Evolutionary conservation across 1,139 yeast species (phyloP), one percentile per base, ranked within the genome.

Genomic region (Lodderomyces pseudojiufengensis): DNA sequence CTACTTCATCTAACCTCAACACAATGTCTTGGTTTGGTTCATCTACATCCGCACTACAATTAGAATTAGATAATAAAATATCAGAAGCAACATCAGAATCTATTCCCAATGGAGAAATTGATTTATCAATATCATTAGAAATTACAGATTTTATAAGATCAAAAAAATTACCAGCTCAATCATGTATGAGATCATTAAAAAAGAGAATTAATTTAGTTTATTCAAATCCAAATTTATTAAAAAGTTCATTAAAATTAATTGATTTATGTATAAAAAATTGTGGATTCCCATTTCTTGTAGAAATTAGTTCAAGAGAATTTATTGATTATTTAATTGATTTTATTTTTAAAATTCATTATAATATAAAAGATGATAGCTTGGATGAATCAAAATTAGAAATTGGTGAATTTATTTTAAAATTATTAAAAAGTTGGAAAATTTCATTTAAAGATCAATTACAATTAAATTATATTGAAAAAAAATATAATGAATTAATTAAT

Each of bases 241-340:
- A 78, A 26, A 76, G 92, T 8, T 72, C 90, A 0, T 71, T 95
- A 52, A 84, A 83, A 52, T 65, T 94, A 45, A 69, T 81, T 16
- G 97, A 92, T 51, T 74, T 87, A 32, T 86, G 96, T 60, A 84
- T 92, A 39, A 92, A 94, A 63, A 92, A 94, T 57, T 90, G 96
- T 33, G 99, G 99, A 6, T 70, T 70, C 36, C 95, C 87, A 50
- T 90, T 92, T 49, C 66, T 92, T 24, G 70, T 68, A 24, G 97
- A 88, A 52, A 68, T 90, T 27, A 78, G 95, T 22, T 75, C 92
- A 12, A 77, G 90, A 46, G 97, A 92, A 57, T 92, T 90, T 49
- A 75, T 90, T 63, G 97, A 87, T 56, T 76, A 83, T 30, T 55
- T 82, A 40, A 78, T 78, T 30, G 72, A 55, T 51, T 70, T 49